These are phyloP conservation scores for Picea abies DNA, from an alignment of 83 land plant species.

Conservation along the genomic window DNA sequence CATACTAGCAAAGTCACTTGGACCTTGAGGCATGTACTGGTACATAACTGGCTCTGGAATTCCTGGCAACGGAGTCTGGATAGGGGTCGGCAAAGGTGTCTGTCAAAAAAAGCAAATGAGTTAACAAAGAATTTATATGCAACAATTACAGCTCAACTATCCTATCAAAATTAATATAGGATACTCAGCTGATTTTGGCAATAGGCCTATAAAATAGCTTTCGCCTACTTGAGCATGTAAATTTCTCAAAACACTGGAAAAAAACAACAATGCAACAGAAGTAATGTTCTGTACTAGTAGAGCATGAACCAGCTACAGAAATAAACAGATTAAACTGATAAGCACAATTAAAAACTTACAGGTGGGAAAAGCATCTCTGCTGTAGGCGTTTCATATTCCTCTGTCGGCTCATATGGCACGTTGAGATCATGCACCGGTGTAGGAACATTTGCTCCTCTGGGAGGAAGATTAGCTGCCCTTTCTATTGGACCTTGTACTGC, in stretches of 20 bases:
- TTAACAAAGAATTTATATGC: neutral
- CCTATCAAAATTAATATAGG: neutral
- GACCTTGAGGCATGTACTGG: slow-evolving; percentile 69
- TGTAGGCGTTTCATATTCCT: slow-evolving; percentile 92
- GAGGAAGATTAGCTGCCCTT: slow-evolving; percentile 26
- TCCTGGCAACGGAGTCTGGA: slow-evolving; percentile 53
- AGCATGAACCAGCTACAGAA: neutral
- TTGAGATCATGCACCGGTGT: slow-evolving; percentile 88
- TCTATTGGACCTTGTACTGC: slow-evolving; percentile 60
- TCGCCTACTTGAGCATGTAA: neutral
- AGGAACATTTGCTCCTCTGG: slow-evolving; percentile 34
- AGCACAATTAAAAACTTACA: slow-evolving; percentile 34
- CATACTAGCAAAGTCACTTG: slow-evolving; percentile 40
- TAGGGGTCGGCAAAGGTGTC: slow-evolving; percentile 68
- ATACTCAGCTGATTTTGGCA: neutral
- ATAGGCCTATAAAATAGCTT: neutral
- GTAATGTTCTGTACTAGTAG: neutral
- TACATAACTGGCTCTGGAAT: slow-evolving; percentile 54
- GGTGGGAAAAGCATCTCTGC: slow-evolving; percentile 90
- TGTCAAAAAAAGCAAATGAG: neutral
- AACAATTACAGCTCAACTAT: neutral
- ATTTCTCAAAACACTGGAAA: neutral
- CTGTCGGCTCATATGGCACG: slow-evolving; percentile 82
- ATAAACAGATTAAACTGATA: neutral
- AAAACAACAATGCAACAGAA: neutral